Conservation (phyloP, 257 asterid genomes). For the Gentiana macrophylla region DNA sequence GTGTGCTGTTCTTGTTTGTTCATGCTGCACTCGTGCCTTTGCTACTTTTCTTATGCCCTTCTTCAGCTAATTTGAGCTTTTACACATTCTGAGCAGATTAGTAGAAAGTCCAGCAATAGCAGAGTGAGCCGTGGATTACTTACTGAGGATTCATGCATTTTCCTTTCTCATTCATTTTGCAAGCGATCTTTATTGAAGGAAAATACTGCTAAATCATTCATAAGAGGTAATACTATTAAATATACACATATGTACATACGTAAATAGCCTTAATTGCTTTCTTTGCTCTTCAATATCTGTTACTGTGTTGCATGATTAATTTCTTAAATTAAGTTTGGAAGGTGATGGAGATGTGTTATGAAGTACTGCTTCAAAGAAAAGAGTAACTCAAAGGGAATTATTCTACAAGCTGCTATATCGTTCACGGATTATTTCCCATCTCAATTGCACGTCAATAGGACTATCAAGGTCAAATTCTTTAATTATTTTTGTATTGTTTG, state of each 20-base stretch:
- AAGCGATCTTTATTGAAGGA: slow-evolving; percentile 66
- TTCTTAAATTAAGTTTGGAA: slow-evolving; percentile 56
- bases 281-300: no score
- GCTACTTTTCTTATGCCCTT: no score
- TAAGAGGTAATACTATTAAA: slow-evolving; percentile 45
- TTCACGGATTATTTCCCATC: slow-evolving; percentile 61
- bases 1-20: no score
- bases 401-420: slow-evolving; percentile 76
- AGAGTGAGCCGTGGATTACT: slow-evolving; percentile 63
- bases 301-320: no score
- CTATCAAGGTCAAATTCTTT: slow-evolving; percentile 49
- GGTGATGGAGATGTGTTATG: slow-evolving; percentile 85
- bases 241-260: background rate
- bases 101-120: slow-evolving; percentile 61
- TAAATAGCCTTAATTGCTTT: no score
- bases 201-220: slow-evolving; percentile 47
- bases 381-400: slow-evolving; percentile 86
- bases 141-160: slow-evolving; percentile 49
- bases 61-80: no score
- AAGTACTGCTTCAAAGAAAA: slow-evolving; percentile 57
- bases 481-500: background rate
- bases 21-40: no score
- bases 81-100: slow-evolving; percentile 32
- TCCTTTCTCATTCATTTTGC: slow-evolving; percentile 60
- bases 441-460: slow-evolving; percentile 72